Percentiles rank a stretch among this genome's conserved stretches.
phyloP scores from a whole-genome alignment of 2,329 filamentous ascomycete species.

The Waltergamsia citrina region DNA sequence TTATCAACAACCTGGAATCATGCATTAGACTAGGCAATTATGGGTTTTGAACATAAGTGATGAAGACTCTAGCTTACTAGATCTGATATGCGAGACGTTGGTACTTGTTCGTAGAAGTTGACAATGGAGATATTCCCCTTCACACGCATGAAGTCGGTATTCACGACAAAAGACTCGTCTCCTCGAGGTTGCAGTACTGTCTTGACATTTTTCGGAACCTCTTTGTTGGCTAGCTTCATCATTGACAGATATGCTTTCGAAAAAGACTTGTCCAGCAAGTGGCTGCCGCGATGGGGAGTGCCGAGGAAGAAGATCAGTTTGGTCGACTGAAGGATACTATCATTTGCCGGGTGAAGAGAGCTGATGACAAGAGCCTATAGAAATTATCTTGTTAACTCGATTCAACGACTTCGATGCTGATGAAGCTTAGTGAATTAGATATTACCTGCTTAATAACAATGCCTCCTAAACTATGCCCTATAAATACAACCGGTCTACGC shows the following conservation, averaged over 20 bases:
- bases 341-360: background rate
- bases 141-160: slow-evolving; percentile 6
- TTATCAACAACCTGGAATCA: slow-evolving; percentile 8
- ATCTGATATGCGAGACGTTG: background rate
- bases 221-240: slow-evolving; percentile 5
- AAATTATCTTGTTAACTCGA: background rate
- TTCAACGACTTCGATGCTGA: no score
- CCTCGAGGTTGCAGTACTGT: slow-evolving; percentile 5
- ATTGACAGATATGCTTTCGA: slow-evolving; percentile 4
- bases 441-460: slow-evolving; percentile 8
- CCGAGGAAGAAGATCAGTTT: slow-evolving; percentile 5
- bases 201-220: slow-evolving; percentile 5
- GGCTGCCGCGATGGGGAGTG: slow-evolving; percentile 5
- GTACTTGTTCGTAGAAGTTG: slow-evolving; percentile 8
- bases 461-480: slow-evolving; percentile 8
- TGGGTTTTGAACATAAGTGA: no score
- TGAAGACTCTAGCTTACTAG: no score
- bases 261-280: slow-evolving; percentile 4
- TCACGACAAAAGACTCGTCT: slow-evolving; percentile 6
- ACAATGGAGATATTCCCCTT: slow-evolving; percentile 6
- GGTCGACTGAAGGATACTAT: slow-evolving; percentile 4
- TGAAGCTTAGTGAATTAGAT: no score
- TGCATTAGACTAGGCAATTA: no score
- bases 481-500: slow-evolving; percentile 4
- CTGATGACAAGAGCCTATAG: slow-evolving; percentile 5